phyloP scores from a whole-genome alignment of 176 grass and related monocot species.

The maize (Zea mays) region DNA sequence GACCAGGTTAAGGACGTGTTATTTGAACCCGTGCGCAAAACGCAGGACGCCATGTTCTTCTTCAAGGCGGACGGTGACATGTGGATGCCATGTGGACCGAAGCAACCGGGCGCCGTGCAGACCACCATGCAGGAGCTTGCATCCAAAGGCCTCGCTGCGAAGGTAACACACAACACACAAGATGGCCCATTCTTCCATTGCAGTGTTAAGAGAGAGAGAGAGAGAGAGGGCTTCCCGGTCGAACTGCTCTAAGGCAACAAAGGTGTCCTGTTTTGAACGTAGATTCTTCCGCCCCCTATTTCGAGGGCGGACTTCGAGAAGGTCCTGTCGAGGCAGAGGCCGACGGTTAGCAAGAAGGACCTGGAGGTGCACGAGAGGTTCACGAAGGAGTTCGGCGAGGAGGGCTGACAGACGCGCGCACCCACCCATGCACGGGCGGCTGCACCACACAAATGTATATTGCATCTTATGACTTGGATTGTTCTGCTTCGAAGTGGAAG shows the following conservation, averaged over 20 bases:
- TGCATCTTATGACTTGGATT: conserved; percentile 38
- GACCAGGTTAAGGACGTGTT: conserved; percentile 94
- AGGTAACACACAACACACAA: conserved; percentile 44
- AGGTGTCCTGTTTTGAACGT: neutral
- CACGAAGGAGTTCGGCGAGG: conserved; percentile 94
- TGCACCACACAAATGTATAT: conserved; percentile 53
- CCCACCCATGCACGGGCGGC: conserved; percentile 27
- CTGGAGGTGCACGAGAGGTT: conserved; percentile 95
- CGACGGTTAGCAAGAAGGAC: conserved; percentile 88
- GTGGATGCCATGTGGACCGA: conserved; percentile 92
- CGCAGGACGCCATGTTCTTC: conserved; percentile 98
- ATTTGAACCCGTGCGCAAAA: conserved; percentile 92
- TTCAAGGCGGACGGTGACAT: conserved; percentile 54
- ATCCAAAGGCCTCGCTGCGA: conserved; percentile 64
- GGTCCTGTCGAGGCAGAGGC: conserved; percentile 76
- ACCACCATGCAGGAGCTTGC: conserved; percentile 92
- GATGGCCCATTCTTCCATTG: neutral
- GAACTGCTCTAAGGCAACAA: neutral
- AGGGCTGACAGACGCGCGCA: conserved; percentile 60
- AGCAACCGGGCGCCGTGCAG: conserved; percentile 68
- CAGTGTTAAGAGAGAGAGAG: neutral
- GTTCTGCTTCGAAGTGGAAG: conserved; percentile 28
- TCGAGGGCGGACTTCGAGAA: conserved; percentile 81
- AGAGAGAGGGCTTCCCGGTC: neutral
- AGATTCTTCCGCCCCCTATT: conserved; percentile 90